Evolutionary conservation across 768 basidiomycete species (phyloP).

Genomic region (Lentinula lateritia): DNA sequence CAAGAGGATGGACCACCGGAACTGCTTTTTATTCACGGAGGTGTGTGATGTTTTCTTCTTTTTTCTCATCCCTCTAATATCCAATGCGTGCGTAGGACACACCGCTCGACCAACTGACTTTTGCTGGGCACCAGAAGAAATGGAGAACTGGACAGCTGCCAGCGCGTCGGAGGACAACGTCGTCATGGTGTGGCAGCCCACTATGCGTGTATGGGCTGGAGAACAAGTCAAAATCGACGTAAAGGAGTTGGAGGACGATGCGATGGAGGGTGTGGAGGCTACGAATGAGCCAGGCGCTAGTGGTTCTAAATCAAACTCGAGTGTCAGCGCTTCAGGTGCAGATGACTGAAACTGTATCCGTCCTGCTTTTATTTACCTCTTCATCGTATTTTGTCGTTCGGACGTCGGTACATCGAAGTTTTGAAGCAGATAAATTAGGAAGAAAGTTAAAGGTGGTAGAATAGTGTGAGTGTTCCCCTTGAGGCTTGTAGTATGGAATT

Average conservation of each 20-base stretch:
- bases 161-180: slow-evolving; percentile 97
- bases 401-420: no score
- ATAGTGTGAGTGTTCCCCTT: no score
- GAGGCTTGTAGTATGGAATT: no score
- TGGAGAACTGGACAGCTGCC: slow-evolving; percentile 79
- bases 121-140: slow-evolving; percentile 85
- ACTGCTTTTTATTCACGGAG: slow-evolving; percentile 92
- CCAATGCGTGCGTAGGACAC: slow-evolving; percentile 49
- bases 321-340: slow-evolving; percentile 47
- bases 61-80: slow-evolving; percentile 8
- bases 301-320: slow-evolving; percentile 52
- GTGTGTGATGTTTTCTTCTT: slow-evolving; percentile 33
- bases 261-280: slow-evolving; percentile 69
- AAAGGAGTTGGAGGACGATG: slow-evolving; percentile 77
- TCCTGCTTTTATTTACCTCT: background rate
- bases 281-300: slow-evolving; percentile 26
- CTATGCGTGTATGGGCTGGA: slow-evolving; percentile 89
- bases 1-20: slow-evolving; percentile 98
- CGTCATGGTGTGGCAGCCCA: slow-evolving; percentile 96
- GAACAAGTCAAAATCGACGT: slow-evolving; percentile 82
- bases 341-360: slow-evolving; percentile 34
- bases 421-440: no score
- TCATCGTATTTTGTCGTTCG: background rate
- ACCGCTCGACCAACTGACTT: slow-evolving; percentile 90
- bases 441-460: no score